Conservation (phyloP, 148 eudicot species). For the Cornus kousa region DNA sequence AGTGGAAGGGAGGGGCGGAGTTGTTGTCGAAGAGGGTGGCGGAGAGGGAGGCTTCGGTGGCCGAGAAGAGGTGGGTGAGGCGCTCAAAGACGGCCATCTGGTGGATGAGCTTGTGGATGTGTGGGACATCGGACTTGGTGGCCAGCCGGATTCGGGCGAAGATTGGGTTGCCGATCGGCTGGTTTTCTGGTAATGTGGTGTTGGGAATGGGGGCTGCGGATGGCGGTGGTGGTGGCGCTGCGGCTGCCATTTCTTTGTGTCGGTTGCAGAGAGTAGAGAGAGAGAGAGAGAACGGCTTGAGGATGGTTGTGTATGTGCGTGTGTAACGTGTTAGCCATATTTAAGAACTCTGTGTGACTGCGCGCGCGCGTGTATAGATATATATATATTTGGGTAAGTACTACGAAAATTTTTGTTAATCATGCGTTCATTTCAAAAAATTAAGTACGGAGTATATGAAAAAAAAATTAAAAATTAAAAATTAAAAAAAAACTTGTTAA, state of each 20-base stretch:
- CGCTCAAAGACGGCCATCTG: slow-evolving; percentile 75
- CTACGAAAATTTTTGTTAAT: no score
- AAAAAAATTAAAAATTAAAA: no score
- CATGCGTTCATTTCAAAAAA: no score
- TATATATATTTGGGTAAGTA: no score
- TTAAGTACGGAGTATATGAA: no score
- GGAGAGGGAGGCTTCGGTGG: slow-evolving; percentile 62
- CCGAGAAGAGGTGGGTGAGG: slow-evolving; percentile 55
- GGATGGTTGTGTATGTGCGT: no score
- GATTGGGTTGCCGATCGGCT: slow-evolving; percentile 29
- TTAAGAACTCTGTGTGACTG: no score
- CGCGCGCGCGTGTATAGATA: no score
- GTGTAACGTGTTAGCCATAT: no score
- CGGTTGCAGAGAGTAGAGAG: no score
- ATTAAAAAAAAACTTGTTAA: no score
- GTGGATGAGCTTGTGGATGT: slow-evolving; percentile 81
- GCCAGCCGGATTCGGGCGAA: slow-evolving; percentile 71
- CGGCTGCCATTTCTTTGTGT: slow-evolving; percentile 47
- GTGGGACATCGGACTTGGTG: slow-evolving; percentile 50
- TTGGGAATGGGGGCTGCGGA: slow-evolving; percentile 39
- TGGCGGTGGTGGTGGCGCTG: slow-evolving; percentile 68
- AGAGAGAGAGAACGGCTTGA: no score
- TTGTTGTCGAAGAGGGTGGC: slow-evolving; percentile 55
- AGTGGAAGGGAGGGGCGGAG: slow-evolving; percentile 53
- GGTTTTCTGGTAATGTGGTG: slow-evolving; percentile 16